These are phyloP conservation scores for Umbelopsis ramanniana DNA, from an alignment of 192 early-diverging fungal genomes.

Conservation along the genomic window DNA sequence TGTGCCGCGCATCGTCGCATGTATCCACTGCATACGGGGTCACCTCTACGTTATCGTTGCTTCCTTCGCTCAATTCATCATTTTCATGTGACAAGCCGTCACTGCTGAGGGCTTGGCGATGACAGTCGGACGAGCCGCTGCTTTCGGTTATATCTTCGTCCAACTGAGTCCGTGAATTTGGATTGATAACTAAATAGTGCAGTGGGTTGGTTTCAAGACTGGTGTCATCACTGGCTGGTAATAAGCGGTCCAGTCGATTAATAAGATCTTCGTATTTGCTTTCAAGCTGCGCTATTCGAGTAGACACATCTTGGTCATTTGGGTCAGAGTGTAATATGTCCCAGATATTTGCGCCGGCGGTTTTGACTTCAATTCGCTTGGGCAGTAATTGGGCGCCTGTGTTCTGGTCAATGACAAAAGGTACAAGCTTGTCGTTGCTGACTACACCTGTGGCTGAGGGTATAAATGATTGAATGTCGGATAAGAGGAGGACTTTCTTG, in stretches of 20 bases:
- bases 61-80: slow-evolving; percentile 12
- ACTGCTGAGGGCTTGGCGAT: too few relatives aligned
- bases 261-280: slow-evolving; percentile 27
- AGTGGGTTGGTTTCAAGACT: not conserved
- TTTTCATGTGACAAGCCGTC: slow-evolving; percentile 8
- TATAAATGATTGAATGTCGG: slow-evolving; percentile 33
- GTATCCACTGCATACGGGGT: slow-evolving; percentile 6
- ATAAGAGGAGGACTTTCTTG: slow-evolving; percentile 25
- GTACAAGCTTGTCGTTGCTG: slow-evolving; percentile 27
- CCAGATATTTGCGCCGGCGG: slow-evolving; percentile 4
- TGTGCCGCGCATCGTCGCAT: not conserved
- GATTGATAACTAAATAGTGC: slow-evolving; percentile 10
- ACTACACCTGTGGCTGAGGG: slow-evolving; percentile 32
- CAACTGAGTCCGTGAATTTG: not conserved
- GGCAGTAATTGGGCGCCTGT: slow-evolving; percentile 10
- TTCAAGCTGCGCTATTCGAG: slow-evolving; percentile 18
- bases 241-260: slow-evolving; percentile 29
- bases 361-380: slow-evolving; percentile 21
- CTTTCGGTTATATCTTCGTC: slow-evolving; percentile 13
- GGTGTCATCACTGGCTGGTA: not conserved
- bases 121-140: not conserved
- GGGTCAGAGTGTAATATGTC: slow-evolving; percentile 2
- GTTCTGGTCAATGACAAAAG: slow-evolving; percentile 24
- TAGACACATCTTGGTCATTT: slow-evolving; percentile 3
- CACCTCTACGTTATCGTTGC: slow-evolving; percentile 1